Evolutionary conservation across 208 protist genomes (phyloP), one percentile per base, ranked within the genome.

Genomic region (Herpetomonas tarakana): DNA sequence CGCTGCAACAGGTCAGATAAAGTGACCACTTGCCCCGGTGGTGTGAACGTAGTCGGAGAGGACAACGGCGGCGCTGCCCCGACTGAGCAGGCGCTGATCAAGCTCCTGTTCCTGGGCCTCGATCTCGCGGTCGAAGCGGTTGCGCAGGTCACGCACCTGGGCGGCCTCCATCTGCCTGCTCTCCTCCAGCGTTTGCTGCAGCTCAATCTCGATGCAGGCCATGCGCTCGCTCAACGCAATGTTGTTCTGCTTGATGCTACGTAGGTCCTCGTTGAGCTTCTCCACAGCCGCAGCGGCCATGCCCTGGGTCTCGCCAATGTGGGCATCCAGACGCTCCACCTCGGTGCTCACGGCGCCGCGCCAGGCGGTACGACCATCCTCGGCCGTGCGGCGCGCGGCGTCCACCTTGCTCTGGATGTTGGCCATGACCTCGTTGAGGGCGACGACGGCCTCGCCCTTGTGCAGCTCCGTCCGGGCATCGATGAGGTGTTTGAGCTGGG

Each of bases 161-260:
- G 49, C 57, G 47, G 39, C 57, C 55, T 89, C 89, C 41, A 62
- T 62, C 21, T 73, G 73, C 18, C 86, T 67, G 28, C 81, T 82
- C 47, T 86, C 76, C 55, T 89, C 83, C 47, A 93, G 53, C 12
- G 82, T 74, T 38, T 83, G 86, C 58, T 90, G 81, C 26, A 93
- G 59, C 41, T 76, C 71, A 46, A 93, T 76, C 28, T 88, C 81
- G 58, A 93, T 74, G 62, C 78, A 89, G 16, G 74, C 81, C n/a
- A 95, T 76, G 22, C 80, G 83, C 38, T 92, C 83, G 45, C 90
- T 82, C 31, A 93, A 74, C 16, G 85, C 83, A 31, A 78, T 70
- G 63, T 95, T 88, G 52, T 68, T 83, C 39, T 31, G 46, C 62
- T 85, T 86, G 26, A 92, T 63, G 31, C 76, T 68, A 31, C 81